Base-by-base conservation (phyloP, 169 alveolate species). In the Blepharisma undulans region DNA sequence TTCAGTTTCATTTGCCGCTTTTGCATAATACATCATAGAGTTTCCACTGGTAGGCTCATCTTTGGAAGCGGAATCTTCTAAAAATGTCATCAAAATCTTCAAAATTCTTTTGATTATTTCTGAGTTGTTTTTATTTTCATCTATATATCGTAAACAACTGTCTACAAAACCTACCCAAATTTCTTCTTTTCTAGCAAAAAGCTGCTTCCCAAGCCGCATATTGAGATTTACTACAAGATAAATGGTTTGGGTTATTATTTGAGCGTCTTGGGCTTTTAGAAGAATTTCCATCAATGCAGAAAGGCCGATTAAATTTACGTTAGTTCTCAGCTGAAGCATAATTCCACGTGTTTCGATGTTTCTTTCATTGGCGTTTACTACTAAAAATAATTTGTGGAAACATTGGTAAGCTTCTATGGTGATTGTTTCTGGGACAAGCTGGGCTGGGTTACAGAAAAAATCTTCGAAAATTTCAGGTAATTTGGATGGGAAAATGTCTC, bases 81-180 rank as follows among this genome's bases (percentile, higher is more conserved):
- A 30, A 60, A 82, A 82, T 77, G 22, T 34, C 76, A 25, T n/a
- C 5, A 82, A 60, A 48, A 82, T 48, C 76, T 82, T 33, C 10
- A 82, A 22, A 22, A 34, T 30, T 30, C 36, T 82, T 21, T 22
- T 36, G 19, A 82, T 74, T 7, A 25, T 27, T 82, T 22, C 29
- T n/a, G 89, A 25, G 29, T 33, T 22, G 29, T 82, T 33, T 48
- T 22, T 59, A 21, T 33, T 25, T 6, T 22, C 29, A 16, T 59
- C 71, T 21, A 82, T 59, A 60, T 59, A 36, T 18, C 8, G 33
- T n/a, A 82, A 36, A 21, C 29, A 32, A 30, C 48, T 82, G 72
- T 86, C 29, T 25, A 86, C 84, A 30, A 86, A 86, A 3, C 29
- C 30, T 18, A 19, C 72, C 91, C 91, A 86, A 72, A 86, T 72